Percentiles rank a stretch among this genome's conserved stretches.
These are phyloP conservation scores for Boletus subcaerulescens DNA, from an alignment of 768 basidiomycete genomes.

Conservation along the genomic window DNA sequence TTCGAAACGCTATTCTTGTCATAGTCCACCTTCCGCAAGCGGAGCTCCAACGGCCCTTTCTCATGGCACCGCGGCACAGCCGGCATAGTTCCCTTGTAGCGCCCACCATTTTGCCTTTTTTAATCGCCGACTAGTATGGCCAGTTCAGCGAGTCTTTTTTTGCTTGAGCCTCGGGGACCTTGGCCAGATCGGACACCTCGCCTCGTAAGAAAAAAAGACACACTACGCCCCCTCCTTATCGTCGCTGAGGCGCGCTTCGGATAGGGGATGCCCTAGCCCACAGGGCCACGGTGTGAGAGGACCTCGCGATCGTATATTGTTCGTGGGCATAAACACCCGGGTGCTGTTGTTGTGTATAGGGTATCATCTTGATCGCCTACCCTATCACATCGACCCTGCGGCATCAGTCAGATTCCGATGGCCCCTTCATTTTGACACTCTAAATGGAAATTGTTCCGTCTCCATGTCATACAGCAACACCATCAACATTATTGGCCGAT, in stretches of 20 bases:
- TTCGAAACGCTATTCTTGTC: constrained; percentile 6
- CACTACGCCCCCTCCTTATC: constrained; percentile 1
- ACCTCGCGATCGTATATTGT: constrained; percentile 20
- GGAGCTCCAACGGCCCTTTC: constrained; percentile 25
- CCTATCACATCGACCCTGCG: constrained; percentile 37
- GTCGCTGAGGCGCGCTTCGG: constrained; percentile 7
- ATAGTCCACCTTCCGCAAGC: constrained; percentile 17
- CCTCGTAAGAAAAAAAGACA: neutral
- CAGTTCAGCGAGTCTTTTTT: constrained; percentile 21
- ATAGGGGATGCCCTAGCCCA: constrained; percentile 23
- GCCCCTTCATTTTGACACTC: constrained; percentile 21
- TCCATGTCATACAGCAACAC: constrained; percentile 20
- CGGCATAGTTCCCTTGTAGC: constrained; percentile 18
- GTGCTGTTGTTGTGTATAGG: constrained; percentile 21
- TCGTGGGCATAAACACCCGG: constrained; percentile 8
- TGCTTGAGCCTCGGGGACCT: neutral
- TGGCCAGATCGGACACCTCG: neutral
- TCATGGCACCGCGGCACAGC: constrained; percentile 29
- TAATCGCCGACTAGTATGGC: constrained; percentile 28
- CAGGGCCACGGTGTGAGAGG: constrained; percentile 14
- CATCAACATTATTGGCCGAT: constrained; percentile 21
- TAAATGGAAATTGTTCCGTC: constrained; percentile 24
- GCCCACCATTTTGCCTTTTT: constrained; percentile 19
- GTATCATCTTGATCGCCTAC: constrained; percentile 36
- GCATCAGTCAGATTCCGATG: constrained; percentile 34